These are phyloP conservation scores for Phaeotremella skinneri DNA, from an alignment of 768 basidiomycete genomes.

Conservation along the genomic window DNA sequence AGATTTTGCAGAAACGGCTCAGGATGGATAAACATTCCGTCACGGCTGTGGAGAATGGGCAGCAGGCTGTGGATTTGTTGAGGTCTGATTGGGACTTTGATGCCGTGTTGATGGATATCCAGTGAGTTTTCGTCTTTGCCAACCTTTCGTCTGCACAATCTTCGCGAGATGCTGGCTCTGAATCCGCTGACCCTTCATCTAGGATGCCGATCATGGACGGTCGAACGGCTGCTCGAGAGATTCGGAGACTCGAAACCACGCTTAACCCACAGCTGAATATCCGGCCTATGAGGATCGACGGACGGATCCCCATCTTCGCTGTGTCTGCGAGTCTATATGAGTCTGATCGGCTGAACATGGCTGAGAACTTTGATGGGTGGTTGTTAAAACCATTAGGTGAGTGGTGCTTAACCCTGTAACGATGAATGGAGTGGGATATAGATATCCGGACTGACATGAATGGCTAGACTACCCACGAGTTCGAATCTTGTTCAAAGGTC, in stretches of 20 bases:
- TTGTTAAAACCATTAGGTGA: conserved; percentile 68
- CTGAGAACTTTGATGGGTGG: conserved; percentile 73
- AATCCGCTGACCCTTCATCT: not conserved
- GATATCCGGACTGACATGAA: too few species aligned
- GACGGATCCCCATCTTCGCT: conserved; percentile 74
- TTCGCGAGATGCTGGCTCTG: not conserved
- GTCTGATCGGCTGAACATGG: conserved; percentile 60
- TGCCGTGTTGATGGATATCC: conserved; percentile 77
- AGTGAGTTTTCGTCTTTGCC: conserved; percentile 57
- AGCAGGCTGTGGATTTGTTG: conserved; percentile 67
- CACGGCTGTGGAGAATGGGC: conserved; percentile 68
- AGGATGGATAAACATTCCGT: conserved; percentile 66
- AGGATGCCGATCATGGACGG: conserved; percentile 82
- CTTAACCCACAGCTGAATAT: conserved; percentile 31
- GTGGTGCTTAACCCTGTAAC: not conserved
- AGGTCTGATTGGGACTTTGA: conserved; percentile 64
- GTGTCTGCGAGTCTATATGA: conserved; percentile 72
- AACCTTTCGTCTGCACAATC: not conserved
- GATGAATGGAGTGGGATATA: not conserved
- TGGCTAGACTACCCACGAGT: conserved; percentile 65
- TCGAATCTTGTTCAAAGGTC: conserved; percentile 60
- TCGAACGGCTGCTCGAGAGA: conserved; percentile 65
- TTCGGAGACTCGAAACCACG: conserved; percentile 62
- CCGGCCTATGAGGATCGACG: conserved; percentile 58
- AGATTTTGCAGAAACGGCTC: conserved; percentile 67